Percentiles rank a stretch among this genome's conserved stretches.
These are phyloP conservation scores for Candolleomyces eurysporus DNA, from an alignment of 768 basidiomycete species.

Conservation along the genomic window DNA sequence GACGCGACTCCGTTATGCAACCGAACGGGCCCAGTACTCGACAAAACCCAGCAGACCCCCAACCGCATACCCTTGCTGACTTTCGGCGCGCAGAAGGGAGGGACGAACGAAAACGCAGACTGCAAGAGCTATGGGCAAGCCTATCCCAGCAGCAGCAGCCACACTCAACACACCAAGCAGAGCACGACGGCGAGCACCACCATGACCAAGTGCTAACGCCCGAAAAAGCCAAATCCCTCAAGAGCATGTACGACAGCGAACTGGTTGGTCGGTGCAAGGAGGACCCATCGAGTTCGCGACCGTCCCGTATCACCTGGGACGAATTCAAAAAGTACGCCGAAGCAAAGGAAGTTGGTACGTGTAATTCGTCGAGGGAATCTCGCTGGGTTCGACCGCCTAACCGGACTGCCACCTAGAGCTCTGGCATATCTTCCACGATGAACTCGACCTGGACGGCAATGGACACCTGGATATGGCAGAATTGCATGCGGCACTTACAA, in stretches of 20 bases:
- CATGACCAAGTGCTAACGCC: slow-evolving; percentile 40
- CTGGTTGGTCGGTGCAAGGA: slow-evolving; percentile 56
- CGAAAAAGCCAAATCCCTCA: slow-evolving; percentile 61
- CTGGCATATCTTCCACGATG: slow-evolving; percentile 89
- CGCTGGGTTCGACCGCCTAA: slow-evolving; percentile 8
- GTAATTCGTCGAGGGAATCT: not conserved
- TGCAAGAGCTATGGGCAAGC: slow-evolving; percentile 63
- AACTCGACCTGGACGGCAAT: slow-evolving; percentile 88
- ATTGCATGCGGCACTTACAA: slow-evolving; percentile 44
- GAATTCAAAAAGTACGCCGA: slow-evolving; percentile 75
- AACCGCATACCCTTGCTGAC: slow-evolving; percentile 54
- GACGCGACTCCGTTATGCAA: not conserved
- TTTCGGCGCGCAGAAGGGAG: slow-evolving; percentile 65
- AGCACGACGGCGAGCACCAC: not conserved
- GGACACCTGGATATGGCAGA: slow-evolving; percentile 68
- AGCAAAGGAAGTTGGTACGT: slow-evolving; percentile 77
- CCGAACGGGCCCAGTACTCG: not conserved
- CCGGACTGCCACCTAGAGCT: slow-evolving; percentile 53
- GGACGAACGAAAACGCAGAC: slow-evolving; percentile 55
- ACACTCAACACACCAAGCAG: slow-evolving; percentile 7
- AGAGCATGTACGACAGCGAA: slow-evolving; percentile 76
- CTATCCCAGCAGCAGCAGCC: slow-evolving; percentile 35
- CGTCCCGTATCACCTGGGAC: slow-evolving; percentile 59
- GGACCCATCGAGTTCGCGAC: slow-evolving; percentile 35
- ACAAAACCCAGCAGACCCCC: slow-evolving; percentile 23